Conservation (phyloP, 192 early-diverging fungal species). For the Phycomyces blakesleeanus region DNA sequence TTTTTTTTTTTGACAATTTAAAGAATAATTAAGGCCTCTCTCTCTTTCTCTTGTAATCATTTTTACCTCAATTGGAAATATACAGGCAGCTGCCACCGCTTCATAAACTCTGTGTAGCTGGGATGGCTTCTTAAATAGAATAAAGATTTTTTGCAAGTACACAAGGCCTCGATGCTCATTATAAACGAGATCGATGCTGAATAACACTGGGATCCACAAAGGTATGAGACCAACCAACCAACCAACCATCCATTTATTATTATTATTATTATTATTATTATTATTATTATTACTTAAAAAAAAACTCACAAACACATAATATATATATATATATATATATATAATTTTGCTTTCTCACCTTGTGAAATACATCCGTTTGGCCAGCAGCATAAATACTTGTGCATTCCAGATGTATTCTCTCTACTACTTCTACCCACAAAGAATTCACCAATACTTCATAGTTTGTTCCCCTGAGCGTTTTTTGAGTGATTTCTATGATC, state of each 20-base stretch:
- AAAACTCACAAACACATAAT: not conserved
- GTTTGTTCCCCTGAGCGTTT: conserved; percentile 53
- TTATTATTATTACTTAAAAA: no score
- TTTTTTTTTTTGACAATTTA: no score
- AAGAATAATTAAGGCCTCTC: no score
- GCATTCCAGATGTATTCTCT: conserved; percentile 44
- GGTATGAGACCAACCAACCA: conserved; percentile 2
- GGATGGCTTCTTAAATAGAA: conserved; percentile 45
- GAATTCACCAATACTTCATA: conserved; percentile 62
- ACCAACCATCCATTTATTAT: not conserved
- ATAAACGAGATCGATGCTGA: conserved; percentile 55
- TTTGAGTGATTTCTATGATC: conserved; percentile 53
- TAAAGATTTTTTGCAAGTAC: conserved; percentile 40
- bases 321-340: not conserved
- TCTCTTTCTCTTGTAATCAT: no score
- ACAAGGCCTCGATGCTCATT: conserved; percentile 42
- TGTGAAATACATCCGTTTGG: conserved; percentile 66
- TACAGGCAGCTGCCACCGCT: conserved; percentile 55
- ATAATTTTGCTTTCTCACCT: conserved; percentile 46
- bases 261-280: no score
- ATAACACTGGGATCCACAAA: conserved; percentile 42
- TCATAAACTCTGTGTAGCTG: conserved; percentile 53
- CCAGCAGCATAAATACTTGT: conserved; percentile 57
- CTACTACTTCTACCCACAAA: conserved; percentile 53
- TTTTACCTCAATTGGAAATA: conserved; percentile 59